phyloP scores from a whole-genome alignment of 2,329 filamentous ascomycete genomes.

The Gnomoniopsis sp. region DNA sequence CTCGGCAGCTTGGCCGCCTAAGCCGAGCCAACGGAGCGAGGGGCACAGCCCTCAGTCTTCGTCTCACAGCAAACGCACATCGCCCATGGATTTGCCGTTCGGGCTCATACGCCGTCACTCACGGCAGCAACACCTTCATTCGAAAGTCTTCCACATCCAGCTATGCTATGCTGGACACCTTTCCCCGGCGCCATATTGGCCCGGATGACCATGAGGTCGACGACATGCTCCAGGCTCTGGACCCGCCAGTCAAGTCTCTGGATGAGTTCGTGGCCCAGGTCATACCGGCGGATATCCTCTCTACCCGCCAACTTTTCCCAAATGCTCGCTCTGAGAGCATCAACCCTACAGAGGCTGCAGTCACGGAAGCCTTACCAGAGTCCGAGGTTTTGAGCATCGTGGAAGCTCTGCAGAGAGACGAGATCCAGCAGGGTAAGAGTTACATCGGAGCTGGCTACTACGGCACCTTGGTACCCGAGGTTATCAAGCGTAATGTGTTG shows the following conservation, averaged over 20 bases:
- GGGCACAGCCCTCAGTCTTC: conserved; percentile 11
- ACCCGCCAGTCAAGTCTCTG: conserved; percentile 68
- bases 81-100: conserved; percentile 17
- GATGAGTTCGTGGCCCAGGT: conserved; percentile 86
- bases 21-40: conserved; percentile 6
- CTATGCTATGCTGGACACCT: conserved; percentile 53
- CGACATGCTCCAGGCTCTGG: conserved; percentile 76
- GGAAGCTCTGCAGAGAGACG: conserved; percentile 27
- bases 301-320: conserved; percentile 60
- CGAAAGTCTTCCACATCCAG: conserved; percentile 21
- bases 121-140: conserved; percentile 9
- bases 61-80: conserved; percentile 16
- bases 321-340: conserved; percentile 37
- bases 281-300: conserved; percentile 75
- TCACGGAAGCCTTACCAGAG: conserved; percentile 51
- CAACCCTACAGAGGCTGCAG: conserved; percentile 32
- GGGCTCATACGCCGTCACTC: conserved; percentile 11
- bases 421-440: conserved; percentile 49
- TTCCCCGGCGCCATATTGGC: conserved; percentile 83
- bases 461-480: conserved; percentile 77
- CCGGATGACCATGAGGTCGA: conserved; percentile 66
- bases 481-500: conserved; percentile 88
- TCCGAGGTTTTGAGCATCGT: conserved; percentile 50
- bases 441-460: conserved; percentile 90
- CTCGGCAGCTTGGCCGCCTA: conserved; percentile 19